These are phyloP conservation scores for Nannizziopsis barbatae DNA, from an alignment of 2,329 filamentous ascomycete genomes.

Conservation along the genomic window DNA sequence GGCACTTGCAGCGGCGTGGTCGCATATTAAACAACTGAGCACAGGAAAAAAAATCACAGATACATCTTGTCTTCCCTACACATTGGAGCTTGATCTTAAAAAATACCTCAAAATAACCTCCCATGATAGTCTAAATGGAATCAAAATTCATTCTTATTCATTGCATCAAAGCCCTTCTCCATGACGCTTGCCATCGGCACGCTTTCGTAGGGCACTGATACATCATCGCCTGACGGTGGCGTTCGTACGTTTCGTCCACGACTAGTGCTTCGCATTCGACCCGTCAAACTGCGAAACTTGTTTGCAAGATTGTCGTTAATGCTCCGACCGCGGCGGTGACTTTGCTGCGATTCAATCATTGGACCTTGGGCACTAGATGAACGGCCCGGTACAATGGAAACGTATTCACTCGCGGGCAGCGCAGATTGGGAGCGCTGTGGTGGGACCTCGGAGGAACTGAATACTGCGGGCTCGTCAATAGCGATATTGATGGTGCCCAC, in stretches of 20 bases:
- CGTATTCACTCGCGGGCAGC: conserved; percentile 15
- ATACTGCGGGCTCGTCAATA: conserved; percentile 26
- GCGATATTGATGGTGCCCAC: conserved; percentile 32
- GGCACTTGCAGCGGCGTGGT: too few relatives aligned
- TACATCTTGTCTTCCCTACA: too few relatives aligned
- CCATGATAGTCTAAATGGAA: not conserved
- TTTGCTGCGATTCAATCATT: conserved; percentile 29
- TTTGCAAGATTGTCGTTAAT: conserved; percentile 47
- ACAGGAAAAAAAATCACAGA: too few relatives aligned
- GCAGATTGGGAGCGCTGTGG: conserved; percentile 3
- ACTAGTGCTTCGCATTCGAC: conserved; percentile 49
- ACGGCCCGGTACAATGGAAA: conserved; percentile 20
- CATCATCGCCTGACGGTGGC: conserved; percentile 27
- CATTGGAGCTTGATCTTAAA: not conserved
- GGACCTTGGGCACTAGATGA: conserved; percentile 24
- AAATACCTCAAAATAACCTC: not conserved
- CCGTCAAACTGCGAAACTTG: conserved; percentile 44
- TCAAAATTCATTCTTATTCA: conserved; percentile 6
- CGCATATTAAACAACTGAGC: too few relatives aligned
- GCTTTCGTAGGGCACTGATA: conserved; percentile 25
- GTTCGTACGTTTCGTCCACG: conserved; percentile 41
- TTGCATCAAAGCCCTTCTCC: conserved; percentile 10
- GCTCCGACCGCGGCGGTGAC: conserved; percentile 44
- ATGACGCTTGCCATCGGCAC: conserved; percentile 16
- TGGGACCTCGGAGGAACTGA: not conserved